Percentiles rank a stretch among this genome's conserved stretches.
Conservation (phyloP, 208 protist species). For the Acanthamoeba triangularis region DNA sequence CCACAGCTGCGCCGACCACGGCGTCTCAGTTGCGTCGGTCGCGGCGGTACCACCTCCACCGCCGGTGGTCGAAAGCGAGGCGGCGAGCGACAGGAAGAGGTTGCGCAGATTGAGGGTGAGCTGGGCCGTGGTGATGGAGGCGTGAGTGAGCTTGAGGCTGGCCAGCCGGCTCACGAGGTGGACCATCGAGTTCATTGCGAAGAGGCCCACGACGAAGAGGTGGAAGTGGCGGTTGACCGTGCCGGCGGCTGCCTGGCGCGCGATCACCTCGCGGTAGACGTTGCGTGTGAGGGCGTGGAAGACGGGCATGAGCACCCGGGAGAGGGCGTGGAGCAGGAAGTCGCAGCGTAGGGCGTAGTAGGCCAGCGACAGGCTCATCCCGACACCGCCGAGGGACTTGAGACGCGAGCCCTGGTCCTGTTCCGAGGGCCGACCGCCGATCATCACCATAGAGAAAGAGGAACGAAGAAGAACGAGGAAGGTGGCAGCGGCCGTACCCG, state of each 20-base stretch:
- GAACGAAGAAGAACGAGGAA: too few relatives aligned
- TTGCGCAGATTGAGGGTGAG: background rate
- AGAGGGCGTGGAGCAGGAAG: background rate
- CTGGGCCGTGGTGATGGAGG: too few relatives aligned
- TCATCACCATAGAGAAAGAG: background rate
- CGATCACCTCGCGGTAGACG: slow-evolving; percentile 3
- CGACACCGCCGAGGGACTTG: background rate
- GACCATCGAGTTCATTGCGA: background rate
- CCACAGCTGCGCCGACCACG: background rate
- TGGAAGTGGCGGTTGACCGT: background rate
- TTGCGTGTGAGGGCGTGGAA: slow-evolving; percentile 1
- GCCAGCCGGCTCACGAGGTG: background rate
- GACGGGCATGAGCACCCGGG: background rate
- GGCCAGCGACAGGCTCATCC: background rate
- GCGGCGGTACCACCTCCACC: too few relatives aligned
- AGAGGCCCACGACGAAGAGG: slow-evolving; percentile 43
- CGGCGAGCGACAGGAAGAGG: background rate
- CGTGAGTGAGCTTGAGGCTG: background rate
- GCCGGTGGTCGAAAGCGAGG: too few relatives aligned
- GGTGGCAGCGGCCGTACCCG: background rate
- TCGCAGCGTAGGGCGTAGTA: background rate
- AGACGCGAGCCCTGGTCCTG: background rate
- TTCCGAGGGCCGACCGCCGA: background rate
- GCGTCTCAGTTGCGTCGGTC: too few relatives aligned
- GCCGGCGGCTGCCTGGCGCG: background rate